Evolutionary conservation across 73 alveolate species (phyloP).

Genomic region (Tetrahymena borealis): DNA sequence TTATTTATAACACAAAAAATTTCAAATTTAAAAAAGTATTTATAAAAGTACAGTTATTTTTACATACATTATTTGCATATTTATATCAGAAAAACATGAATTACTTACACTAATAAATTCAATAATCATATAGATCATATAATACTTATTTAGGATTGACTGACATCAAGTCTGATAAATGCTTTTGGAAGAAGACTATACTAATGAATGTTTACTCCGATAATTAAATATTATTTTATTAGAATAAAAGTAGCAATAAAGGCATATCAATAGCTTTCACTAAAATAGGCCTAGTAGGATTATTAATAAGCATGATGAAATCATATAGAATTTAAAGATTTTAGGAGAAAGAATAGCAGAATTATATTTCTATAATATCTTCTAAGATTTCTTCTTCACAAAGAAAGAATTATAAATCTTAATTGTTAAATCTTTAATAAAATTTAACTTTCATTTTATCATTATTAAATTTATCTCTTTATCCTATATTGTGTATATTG

Average conservation of each 20-base stretch:
- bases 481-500: background rate
- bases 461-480: background rate
- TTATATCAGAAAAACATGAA: too few relatives aligned
- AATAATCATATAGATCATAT: background rate
- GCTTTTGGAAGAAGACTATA: background rate
- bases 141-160: background rate
- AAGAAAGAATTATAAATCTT: background rate
- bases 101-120: background rate
- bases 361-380: background rate
- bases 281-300: background rate
- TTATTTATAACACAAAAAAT: too few relatives aligned
- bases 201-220: background rate
- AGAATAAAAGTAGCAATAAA: background rate
- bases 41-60: too few relatives aligned
- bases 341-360: background rate
- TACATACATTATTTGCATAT: too few relatives aligned
- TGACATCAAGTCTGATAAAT: background rate
- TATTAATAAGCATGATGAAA: background rate
- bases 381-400: background rate
- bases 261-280: background rate
- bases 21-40: too few relatives aligned
- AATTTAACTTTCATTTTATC: background rate
- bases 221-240: background rate
- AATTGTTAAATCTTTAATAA: background rate
- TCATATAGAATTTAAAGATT: background rate